Conservation (phyloP, 257 asterid genomes). For the Handroanthus guayacan region DNA sequence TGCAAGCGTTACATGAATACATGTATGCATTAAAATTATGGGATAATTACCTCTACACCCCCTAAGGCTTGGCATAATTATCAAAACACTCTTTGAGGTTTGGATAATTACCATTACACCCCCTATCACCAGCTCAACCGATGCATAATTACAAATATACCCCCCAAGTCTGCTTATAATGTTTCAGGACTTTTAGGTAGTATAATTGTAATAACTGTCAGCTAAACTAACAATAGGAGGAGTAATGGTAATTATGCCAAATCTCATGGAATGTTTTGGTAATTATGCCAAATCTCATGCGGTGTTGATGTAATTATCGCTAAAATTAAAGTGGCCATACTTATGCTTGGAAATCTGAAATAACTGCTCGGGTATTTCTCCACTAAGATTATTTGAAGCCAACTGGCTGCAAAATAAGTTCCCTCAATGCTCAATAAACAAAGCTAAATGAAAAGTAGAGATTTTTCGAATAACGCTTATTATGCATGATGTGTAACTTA, state of each 20-base stretch:
- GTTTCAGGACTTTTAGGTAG: too few species aligned
- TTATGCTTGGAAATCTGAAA: slow-evolving; percentile 77
- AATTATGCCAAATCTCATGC: too few species aligned
- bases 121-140: too few species aligned
- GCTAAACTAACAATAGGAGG: too few species aligned
- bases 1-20: not conserved
- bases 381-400: slow-evolving; percentile 74
- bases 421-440: slow-evolving; percentile 31
- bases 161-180: too few species aligned
- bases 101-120: too few species aligned
- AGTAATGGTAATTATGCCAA: not conserved
- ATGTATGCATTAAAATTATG: not conserved
- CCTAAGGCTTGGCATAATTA: too few species aligned
- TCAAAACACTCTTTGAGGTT: too few species aligned
- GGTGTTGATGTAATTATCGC: too few species aligned
- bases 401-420: slow-evolving; percentile 71
- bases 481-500: slow-evolving; percentile 44
- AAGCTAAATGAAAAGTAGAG: not conserved
- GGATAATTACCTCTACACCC: too few species aligned
- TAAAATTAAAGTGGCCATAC: slow-evolving; percentile 44
- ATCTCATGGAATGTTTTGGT: not conserved
- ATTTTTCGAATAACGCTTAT: not conserved
- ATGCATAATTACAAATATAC: too few species aligned
- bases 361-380: slow-evolving; percentile 70
- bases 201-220: too few species aligned